Base-by-base conservation (phyloP, 345 rosid species). In the Eucalyptus lansdowneana region DNA sequence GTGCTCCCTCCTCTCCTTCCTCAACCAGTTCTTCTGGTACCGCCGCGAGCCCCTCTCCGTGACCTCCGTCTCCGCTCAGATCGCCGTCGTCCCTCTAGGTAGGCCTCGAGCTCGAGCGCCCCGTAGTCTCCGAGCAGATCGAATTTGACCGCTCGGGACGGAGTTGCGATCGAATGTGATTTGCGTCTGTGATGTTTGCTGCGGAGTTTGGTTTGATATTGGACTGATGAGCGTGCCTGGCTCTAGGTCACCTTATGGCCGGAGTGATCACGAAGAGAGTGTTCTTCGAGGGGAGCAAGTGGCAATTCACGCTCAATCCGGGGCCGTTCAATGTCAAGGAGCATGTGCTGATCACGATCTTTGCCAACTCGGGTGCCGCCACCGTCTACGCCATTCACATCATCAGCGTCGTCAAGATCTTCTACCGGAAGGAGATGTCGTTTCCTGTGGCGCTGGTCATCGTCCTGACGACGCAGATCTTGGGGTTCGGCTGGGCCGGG, bases 1-100 rank as follows among this genome's bases (percentile, higher is more conserved):
- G 40, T 96, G 97, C 89, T 42, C 89, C 31, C 93, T 95, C 88
- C 95, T 96, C 69, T 96, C 97, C 25, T 96, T 96, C 89, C 95
- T 96, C 90, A 96, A 96, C 91, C 97, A 96, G 88, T 96, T 96
- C 93, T 96, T 96, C 94, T 92, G 94, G 94, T 96, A 93, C 95
- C 96, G 97, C 14, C 89, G 93, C 2, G 95, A 96, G 88, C 97
- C 96, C 3, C 96, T 96, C 89, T 89, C 96, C 27, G 67, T 95
- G 92, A 87, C 95, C 56, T 91, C 97, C 76, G 89, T 96, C 91
- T 93, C 95, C 80, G 95, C 96, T 14, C 97, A 96, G 91, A 92
- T 96, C 90, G 95, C 95, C 62, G 97, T 94, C 88, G 88, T 95
- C 60, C 97, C 97, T 1, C 92, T 96, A 44, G 97, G 97, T 87